Base-by-base conservation (phyloP, 306 rosid species). In the Medicago truncatula region DNA sequence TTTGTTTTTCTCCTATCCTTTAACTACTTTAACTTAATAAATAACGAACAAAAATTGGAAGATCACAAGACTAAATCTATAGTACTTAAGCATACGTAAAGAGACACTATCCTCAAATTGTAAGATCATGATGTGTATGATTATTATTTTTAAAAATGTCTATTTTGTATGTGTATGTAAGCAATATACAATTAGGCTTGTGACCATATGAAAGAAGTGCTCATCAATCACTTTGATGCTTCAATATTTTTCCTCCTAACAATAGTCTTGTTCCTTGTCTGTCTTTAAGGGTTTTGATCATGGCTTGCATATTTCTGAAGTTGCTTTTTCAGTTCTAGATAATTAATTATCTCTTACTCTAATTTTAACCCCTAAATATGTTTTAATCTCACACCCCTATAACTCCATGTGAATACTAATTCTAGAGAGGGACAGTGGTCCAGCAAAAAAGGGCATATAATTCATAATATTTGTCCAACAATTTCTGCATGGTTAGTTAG, bases 391-490 rank as follows among this genome's bases (percentile, higher is more conserved):
- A 13, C 8, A 56, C 31, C 78, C 79, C 69, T 49, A 50, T 50
- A 21, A 50, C 20, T 46, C 8, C 52, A 81, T 41, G 80, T 75
- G 84, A 57, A 64, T 49, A 50, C 54, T 57, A 75, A 18, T 69
- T 66, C 52, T 39, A 38, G 59, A 75, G 73, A 67, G 41, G 38
- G 60, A 80, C 23, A 41, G 65, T 81, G 85, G 81, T 81, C 81
- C 78, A 65, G 12, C 60, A 15, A 80, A 12, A 23, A 21, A 23
- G 75, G 75, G 25, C 15, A 56, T 17, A 39, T n/a, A 20, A 17
- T 65, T 40, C 52, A 40, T 8, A 65, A 67, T 36, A 20, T 36
- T 20, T 36, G 40, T 38, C 34, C 49, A 47, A 56, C 46, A 56
- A 34, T 20, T 43, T 47, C 25, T 57, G 49, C 54, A 65, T 46